These are phyloP conservation scores for Verticillium longisporum DNA, from an alignment of 2,329 filamentous ascomycete species.

Conservation along the genomic window DNA sequence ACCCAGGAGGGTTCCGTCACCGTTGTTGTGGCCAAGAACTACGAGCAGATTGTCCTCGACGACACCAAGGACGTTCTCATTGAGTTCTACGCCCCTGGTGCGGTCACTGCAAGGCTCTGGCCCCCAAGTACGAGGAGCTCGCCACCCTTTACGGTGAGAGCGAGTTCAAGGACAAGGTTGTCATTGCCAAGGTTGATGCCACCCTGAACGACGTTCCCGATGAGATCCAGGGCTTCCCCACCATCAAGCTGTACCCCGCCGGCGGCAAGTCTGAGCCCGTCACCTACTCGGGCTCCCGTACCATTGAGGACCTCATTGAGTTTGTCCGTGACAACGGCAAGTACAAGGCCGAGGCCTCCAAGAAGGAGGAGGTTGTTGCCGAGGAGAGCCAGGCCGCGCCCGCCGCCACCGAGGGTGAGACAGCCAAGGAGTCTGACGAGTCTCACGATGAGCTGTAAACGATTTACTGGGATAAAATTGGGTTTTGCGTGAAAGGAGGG, in stretches of 20 bases:
- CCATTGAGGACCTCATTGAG: conserved; percentile 81
- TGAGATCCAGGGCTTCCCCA: conserved; percentile 95
- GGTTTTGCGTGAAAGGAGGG: conserved; percentile 8
- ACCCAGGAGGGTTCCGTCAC: conserved; percentile 83
- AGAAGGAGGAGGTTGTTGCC: conserved; percentile 43
- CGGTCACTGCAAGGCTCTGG: conserved; percentile 98
- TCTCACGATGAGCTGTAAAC: conserved; percentile 72
- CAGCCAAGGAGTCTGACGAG: conserved; percentile 30
- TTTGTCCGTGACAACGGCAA: conserved; percentile 97
- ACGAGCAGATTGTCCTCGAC: conserved; percentile 85
- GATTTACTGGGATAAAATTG: conserved; percentile 9
- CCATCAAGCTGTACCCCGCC: conserved; percentile 96
- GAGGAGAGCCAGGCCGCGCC: conserved; percentile 46
- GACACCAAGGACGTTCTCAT: conserved; percentile 94
- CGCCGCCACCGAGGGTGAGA: conserved; percentile 43
- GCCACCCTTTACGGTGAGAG: conserved; percentile 68
- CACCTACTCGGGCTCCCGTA: conserved; percentile 82
- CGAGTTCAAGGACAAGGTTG: conserved; percentile 74
- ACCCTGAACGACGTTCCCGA: conserved; percentile 95
- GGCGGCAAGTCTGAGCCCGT: conserved; percentile 79
- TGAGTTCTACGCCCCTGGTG: conserved; percentile 99
- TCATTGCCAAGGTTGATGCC: conserved; percentile 96
- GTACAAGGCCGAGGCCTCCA: conserved; percentile 65
- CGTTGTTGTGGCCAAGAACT: conserved; percentile 87
- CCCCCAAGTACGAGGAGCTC: conserved; percentile 94